Evolutionary conservation across 2,329 filamentous ascomycete species (phyloP).

Genomic region (Grosmannia clavigera): DNA sequence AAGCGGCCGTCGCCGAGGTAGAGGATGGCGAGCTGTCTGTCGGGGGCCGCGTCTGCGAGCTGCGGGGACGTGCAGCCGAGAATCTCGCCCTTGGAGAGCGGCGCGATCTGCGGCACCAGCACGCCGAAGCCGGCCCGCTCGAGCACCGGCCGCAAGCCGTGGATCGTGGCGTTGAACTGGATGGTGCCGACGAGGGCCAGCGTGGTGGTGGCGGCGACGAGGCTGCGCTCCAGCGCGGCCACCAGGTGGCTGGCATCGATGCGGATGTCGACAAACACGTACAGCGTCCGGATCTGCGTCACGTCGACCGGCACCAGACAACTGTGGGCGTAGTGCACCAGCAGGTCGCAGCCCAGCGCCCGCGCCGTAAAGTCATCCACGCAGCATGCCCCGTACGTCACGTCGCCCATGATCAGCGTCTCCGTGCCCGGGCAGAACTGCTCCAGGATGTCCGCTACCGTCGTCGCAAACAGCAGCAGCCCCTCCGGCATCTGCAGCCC

Average conservation of each 20-base stretch:
- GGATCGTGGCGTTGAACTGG: conserved; percentile 95
- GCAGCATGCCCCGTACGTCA: conserved; percentile 96
- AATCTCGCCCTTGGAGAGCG: conserved; percentile 88
- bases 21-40: conserved; percentile 59
- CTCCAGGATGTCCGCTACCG: conserved; percentile 89
- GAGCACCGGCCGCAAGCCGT: conserved; percentile 66
- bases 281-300: conserved; percentile 92
- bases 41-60: conserved; percentile 21
- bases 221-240: conserved; percentile 79
- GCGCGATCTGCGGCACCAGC: conserved; percentile 82
- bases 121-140: conserved; percentile 77
- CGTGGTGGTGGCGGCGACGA: conserved; percentile 60
- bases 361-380: conserved; percentile 97
- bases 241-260: conserved; percentile 85
- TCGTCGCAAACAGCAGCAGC: conserved; percentile 87
- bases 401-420: conserved; percentile 97
- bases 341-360: conserved; percentile 82
- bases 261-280: conserved; percentile 96
- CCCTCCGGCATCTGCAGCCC: conserved; percentile 98
- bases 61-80: conserved; percentile 88
- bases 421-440: conserved; percentile 87
- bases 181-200: conserved; percentile 94
- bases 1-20: conserved; percentile 90
- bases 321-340: conserved; percentile 95
- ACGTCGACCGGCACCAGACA: conserved; percentile 94